Evolutionary conservation across 1,139 yeast genomes (phyloP).

Genomic region (Meyerozyma athensensis): DNA sequence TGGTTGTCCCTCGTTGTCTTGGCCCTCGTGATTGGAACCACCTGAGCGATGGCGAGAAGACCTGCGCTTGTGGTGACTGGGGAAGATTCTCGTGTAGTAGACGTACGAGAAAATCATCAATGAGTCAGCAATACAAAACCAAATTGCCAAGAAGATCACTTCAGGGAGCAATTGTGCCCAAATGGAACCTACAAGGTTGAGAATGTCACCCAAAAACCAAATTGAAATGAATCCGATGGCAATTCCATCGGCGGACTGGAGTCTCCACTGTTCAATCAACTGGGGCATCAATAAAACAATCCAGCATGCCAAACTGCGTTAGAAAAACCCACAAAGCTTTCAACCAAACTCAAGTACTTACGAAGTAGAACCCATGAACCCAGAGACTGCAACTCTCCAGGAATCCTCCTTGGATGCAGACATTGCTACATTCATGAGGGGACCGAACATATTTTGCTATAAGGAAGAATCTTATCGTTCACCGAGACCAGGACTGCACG

Average conservation of each 20-base stretch:
- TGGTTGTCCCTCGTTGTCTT: conserved; percentile 9
- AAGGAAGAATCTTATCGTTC: conserved; percentile 1
- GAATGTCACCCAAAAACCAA: conserved; percentile 73
- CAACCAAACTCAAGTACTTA: conserved; percentile 16
- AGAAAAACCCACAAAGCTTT: conserved; percentile 10
- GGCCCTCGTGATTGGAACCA: conserved; percentile 7
- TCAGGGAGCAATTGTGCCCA: conserved; percentile 73
- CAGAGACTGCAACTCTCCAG: conserved; percentile 28
- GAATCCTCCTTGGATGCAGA: background rate
- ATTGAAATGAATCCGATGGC: conserved; percentile 64
- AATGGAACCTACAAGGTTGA: conserved; percentile 62
- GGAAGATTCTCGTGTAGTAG: conserved; percentile 48
- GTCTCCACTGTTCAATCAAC: conserved; percentile 75
- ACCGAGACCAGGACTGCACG: background rate
- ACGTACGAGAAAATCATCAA: conserved; percentile 58
- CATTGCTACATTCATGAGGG: background rate
- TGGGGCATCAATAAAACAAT: conserved; percentile 77
- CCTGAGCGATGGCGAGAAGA: conserved; percentile 5
- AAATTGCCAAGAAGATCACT: conserved; percentile 62
- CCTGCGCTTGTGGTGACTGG: conserved; percentile 24
- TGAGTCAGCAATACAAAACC: conserved; percentile 71
- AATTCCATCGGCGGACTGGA: conserved; percentile 75
- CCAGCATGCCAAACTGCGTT: conserved; percentile 63
- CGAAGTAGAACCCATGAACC: conserved; percentile 65
- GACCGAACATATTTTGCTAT: conserved; percentile 1